Conservation (phyloP, 192 early-diverging fungal species). For the Geranomyces michiganensis region DNA sequence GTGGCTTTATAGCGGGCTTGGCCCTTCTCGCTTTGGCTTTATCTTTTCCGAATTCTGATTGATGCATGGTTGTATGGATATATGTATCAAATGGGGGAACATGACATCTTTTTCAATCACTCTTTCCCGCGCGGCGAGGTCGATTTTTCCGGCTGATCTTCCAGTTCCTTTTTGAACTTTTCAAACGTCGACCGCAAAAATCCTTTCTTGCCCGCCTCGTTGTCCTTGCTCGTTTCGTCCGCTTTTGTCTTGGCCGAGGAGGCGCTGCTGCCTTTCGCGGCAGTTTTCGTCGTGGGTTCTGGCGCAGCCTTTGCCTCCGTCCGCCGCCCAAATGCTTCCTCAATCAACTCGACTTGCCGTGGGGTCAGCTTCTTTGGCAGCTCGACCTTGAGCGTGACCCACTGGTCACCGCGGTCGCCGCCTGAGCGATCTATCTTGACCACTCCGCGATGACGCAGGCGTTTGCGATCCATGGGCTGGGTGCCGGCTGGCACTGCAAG, state of each 20-base stretch:
- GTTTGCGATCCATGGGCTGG: conserved; percentile 86
- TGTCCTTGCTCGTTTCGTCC: neutral
- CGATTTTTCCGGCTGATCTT: neutral
- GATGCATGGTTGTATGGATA: no score
- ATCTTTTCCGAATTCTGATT: no score
- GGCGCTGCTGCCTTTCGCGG: neutral
- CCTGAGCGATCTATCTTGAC: conserved; percentile 49
- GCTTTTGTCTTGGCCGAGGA: neutral
- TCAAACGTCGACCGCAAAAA: conserved; percentile 20
- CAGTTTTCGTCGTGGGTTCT: neutral
- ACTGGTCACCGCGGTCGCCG: conserved; percentile 82
- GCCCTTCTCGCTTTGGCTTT: no score
- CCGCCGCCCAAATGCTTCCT: conserved; percentile 59
- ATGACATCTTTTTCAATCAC: no score
- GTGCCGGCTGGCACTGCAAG: conserved; percentile 81
- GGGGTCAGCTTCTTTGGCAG: conserved; percentile 68
- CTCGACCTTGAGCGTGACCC: conserved; percentile 80
- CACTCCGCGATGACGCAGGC: conserved; percentile 79
- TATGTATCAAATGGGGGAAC: no score
- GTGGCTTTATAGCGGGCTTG: no score
- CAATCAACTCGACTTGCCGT: conserved; percentile 49
- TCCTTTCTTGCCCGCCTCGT: conserved; percentile 1
- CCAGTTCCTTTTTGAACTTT: conserved; percentile 22
- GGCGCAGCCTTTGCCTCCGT: neutral
- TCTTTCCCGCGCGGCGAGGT: no score